These are phyloP conservation scores for Fusarium mexicanum DNA, from an alignment of 2,329 filamentous ascomycete species.

Conservation along the genomic window DNA sequence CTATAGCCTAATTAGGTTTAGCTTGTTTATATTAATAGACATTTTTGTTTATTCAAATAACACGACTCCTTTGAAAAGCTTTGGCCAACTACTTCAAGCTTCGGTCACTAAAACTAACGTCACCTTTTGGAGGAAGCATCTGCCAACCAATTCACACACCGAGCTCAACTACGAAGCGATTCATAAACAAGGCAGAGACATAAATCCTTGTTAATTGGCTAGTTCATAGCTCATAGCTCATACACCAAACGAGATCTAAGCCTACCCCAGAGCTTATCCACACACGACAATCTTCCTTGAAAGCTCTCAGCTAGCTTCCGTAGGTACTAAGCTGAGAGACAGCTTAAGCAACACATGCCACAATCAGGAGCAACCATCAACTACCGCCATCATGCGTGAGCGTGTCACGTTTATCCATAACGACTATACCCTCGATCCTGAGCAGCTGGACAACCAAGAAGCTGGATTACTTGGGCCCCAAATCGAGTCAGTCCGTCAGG, in stretches of 20 bases:
- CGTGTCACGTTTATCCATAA: slow-evolving; percentile 82
- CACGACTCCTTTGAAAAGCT: background rate
- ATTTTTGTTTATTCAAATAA: too few species aligned
- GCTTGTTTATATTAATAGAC: too few species aligned
- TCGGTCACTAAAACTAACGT: slow-evolving; percentile 11
- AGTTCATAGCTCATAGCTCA: background rate
- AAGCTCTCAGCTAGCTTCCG: background rate
- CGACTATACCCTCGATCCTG: slow-evolving; percentile 71
- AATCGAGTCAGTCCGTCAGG: slow-evolving; percentile 77
- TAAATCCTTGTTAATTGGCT: background rate
- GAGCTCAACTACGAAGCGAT: slow-evolving; percentile 19
- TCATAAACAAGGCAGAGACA: slow-evolving; percentile 14
- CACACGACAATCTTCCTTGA: slow-evolving; percentile 33
- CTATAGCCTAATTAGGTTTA: too few species aligned
- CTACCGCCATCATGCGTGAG: slow-evolving; percentile 69
- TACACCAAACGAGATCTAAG: background rate
- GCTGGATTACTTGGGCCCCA: slow-evolving; percentile 64
- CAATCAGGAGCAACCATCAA: background rate
- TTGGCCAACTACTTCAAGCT: slow-evolving; percentile 16
- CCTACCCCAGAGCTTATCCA: slow-evolving; percentile 7
- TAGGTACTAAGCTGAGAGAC: background rate
- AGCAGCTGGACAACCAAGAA: slow-evolving; percentile 66
- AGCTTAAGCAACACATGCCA: background rate
- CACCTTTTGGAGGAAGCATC: background rate
- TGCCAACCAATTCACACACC: slow-evolving; percentile 21